These are phyloP conservation scores for Ustilago shanxiensis DNA, from an alignment of 1,284 basidiomycete species.

Conservation along the genomic window DNA sequence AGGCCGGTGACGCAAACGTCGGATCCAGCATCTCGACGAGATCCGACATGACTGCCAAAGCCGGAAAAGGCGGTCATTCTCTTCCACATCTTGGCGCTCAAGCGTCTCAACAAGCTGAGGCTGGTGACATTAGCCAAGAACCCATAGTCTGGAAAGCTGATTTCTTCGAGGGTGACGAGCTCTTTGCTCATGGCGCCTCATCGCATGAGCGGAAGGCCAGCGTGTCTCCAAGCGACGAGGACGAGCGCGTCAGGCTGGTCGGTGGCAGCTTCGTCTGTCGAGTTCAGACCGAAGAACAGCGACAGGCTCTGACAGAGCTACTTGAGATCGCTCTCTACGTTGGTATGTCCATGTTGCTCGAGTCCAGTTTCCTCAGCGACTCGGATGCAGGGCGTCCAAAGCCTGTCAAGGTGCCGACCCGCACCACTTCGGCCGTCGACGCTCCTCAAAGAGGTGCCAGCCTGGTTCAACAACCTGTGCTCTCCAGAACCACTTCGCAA, in stretches of 20 bases:
- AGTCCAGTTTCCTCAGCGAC: conserved; percentile 56
- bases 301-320: conserved; percentile 21
- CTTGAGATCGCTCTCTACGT: conserved; percentile 54
- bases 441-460: conserved; percentile 34
- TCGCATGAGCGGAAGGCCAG: conserved; percentile 32
- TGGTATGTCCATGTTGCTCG: conserved; percentile 62
- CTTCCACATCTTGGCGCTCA: background rate
- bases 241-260: conserved; percentile 39
- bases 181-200: conserved; percentile 30
- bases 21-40: conserved; percentile 46
- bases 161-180: conserved; percentile 47
- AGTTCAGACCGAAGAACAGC: conserved; percentile 35
- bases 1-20: background rate
- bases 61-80: conserved; percentile 24
- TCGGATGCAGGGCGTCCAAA: conserved; percentile 52
- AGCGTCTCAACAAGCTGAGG: background rate
- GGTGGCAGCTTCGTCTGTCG: conserved; percentile 59
- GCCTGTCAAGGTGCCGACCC: conserved; percentile 32
- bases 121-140: conserved; percentile 4
- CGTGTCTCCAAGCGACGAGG: conserved; percentile 31
- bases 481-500: conserved; percentile 26
- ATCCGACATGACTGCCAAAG: conserved; percentile 50
- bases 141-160: conserved; percentile 48
- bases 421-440: conserved; percentile 39
- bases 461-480: conserved; percentile 18